Evolutionary conservation across 768 basidiomycete genomes (phyloP).

Genomic region (Chlorophyllum brunneum): DNA sequence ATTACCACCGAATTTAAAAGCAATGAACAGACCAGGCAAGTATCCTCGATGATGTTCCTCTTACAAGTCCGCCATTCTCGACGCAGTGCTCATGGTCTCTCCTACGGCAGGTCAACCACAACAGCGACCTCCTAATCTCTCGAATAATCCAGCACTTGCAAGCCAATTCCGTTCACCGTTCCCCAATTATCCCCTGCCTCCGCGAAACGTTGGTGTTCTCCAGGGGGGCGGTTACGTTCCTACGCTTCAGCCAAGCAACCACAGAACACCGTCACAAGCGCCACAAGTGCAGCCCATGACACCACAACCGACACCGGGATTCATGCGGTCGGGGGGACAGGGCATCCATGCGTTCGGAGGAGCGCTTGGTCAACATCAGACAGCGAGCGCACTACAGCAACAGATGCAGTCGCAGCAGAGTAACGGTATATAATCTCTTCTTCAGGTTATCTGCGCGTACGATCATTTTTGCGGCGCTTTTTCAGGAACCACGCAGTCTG

Average conservation of each 20-base stretch:
- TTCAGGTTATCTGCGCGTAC: not conserved
- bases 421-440: constrained; percentile 38
- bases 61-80: constrained; percentile 10
- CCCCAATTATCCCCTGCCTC: constrained; percentile 55
- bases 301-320: constrained; percentile 56
- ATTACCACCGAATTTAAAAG: constrained; percentile 22
- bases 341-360: constrained; percentile 63
- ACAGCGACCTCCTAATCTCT: constrained; percentile 74
- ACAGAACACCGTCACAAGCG: constrained; percentile 53
- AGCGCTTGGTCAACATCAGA: constrained; percentile 48
- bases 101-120: constrained; percentile 65
- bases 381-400: constrained; percentile 38
- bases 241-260: constrained; percentile 54
- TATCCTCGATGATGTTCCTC: constrained; percentile 12
- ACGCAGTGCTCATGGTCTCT: constrained; percentile 21
- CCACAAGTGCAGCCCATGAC: constrained; percentile 53
- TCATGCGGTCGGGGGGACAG: constrained; percentile 62
- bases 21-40: constrained; percentile 64
- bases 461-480: not conserved
- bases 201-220: constrained; percentile 50
- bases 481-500: constrained; percentile 8
- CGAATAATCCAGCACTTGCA: constrained; percentile 57
- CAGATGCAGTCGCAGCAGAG: constrained; percentile 50
- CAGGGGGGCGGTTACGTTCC: constrained; percentile 50
- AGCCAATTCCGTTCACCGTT: constrained; percentile 62